These are phyloP conservation scores for Metschnikowia hibisci DNA, from an alignment of 805 yeast species.

Conservation along the genomic window DNA sequence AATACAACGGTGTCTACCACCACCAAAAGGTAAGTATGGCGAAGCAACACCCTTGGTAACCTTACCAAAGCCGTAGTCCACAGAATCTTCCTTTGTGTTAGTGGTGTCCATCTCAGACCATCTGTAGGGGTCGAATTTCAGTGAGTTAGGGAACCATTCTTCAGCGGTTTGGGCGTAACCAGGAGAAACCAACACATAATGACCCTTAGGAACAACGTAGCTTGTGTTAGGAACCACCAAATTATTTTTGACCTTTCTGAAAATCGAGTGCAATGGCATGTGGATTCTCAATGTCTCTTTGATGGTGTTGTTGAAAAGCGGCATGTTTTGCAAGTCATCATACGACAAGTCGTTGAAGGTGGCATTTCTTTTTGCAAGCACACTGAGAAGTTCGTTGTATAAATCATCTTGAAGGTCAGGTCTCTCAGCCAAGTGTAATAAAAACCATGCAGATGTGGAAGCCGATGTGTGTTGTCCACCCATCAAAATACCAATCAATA, in stretches of 20 bases:
- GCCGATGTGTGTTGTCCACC: constrained; percentile 99
- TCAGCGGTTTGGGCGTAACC: constrained; percentile 83
- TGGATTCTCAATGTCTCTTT: constrained; percentile 95
- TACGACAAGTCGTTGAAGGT: constrained; percentile 58
- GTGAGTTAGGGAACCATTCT: constrained; percentile 73
- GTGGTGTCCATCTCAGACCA: constrained; percentile 47
- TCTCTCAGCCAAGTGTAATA: constrained; percentile 83
- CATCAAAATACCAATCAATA: constrained; percentile 93
- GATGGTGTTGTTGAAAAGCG: constrained; percentile 75
- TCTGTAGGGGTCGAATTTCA: constrained; percentile 75
- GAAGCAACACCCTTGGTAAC: constrained; percentile 94
- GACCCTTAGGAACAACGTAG: constrained; percentile 83
- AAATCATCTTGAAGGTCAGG: constrained; percentile 83
- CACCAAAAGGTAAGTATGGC: constrained; percentile 97
- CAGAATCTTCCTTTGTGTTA: constrained; percentile 39
- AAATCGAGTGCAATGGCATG: constrained; percentile 92
- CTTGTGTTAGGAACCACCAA: constrained; percentile 74
- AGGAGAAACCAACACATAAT: constrained; percentile 87
- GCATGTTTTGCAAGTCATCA: constrained; percentile 79
- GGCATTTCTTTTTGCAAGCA: constrained; percentile 44
- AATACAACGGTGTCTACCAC: constrained; percentile 98
- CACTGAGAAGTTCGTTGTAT: constrained; percentile 65
- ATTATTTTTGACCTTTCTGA: constrained; percentile 82
- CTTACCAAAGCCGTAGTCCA: constrained; percentile 96
- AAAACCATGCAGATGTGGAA: constrained; percentile 91